Evolutionary conservation across 495 filamentous ascomycete genomes (phyloP), one percentile per base, ranked within the genome.

Genomic region (Pseudoneurospora amorphoporcata): DNA sequence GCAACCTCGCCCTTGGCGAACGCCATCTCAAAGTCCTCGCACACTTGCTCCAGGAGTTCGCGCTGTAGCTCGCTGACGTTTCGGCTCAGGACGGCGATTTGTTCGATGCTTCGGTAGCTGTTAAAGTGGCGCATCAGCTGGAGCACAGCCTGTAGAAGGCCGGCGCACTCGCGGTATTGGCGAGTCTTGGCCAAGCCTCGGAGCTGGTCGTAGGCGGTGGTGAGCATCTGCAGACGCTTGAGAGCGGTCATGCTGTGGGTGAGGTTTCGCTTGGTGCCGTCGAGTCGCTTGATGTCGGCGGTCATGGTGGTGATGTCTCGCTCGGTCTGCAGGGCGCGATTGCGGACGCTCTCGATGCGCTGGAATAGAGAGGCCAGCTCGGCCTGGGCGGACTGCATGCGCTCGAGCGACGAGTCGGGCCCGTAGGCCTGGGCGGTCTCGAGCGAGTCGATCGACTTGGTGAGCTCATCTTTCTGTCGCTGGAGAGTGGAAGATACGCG

Each of bases 121-220:
- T 97, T 97, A 88, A 99, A 99, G 83, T 99, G 94, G 72, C 92
- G 92, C 94, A 98, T 97, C 39, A 99, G 89, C 87, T 99, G 95
- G 73, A 98, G 89, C 45, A 99, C 95, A 5, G 96, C 95, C 81
- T 97, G 93, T 70, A 99, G 88, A 70, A 99, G 85, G 77, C 95
- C 94, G 42, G 96, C 93, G 79, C 95, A 99, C 83, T 99, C 96
- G 72, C 93, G 88, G 81, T 99, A 99, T 81, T 99, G 95, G 74
- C 94, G 86, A 35, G 91, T 90, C 78, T 91, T 92, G 73, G 92
- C 91, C 70, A 97, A 85, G 40, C 89, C 92, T 71, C 92, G 89
- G 37, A 99, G 89, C 83, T 98, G 96, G 77, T 98, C 95, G 82
- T 98, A 98, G 37, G 95, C 95, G 6, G 95, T 99, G 9, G 95